Evolutionary conservation across 192 early-diverging fungal species (phyloP), one percentile per base, ranked within the genome.

Genomic region (Spizellomyces sp.): DNA sequence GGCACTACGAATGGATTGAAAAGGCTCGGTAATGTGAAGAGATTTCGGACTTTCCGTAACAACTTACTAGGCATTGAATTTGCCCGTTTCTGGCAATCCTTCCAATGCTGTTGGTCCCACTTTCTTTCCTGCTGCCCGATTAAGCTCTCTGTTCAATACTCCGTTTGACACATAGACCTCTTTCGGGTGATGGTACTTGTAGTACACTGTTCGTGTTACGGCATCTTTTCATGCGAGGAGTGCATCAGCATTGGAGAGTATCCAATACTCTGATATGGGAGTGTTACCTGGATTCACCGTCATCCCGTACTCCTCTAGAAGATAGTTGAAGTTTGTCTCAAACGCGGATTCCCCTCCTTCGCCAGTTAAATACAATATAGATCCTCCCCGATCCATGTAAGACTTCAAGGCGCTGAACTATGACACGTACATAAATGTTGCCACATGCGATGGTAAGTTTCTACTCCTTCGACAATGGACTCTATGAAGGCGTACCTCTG

Each of bases 281-380:
- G 3, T 7, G 54, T 14, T 63, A 86, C 86, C 86, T 57, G 86
- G 74, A 76, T 89, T 88, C 15, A 85, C 83, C 63, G 80, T 80
- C 59, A 89, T 88, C 12, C 87, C 87, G 52, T 82, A 86, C 61
- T 89, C 87, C 67, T 89, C 87, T 22, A 89, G 69, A 9, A 89
- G 71, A 75, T 89, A 89, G 66, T 89, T 89, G 75, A 89, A 89
- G 66, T 89, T 89, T 5, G 86, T 88, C 47, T 81, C 80, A 48
- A 15, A 48, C 17, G 78, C 60, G 14, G 84, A 73, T 66, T 89
- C 87, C 8, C 87, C 87, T 47, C 86, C 87, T 69, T 89, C 87
- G n/a, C 80, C 78, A 3, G 85, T 71, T 9, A 89, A 71, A 57
- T 88, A 89, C 43, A 89, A 62, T 50, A 89, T 88, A 2, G 87